Base-by-base conservation (phyloP, 108 stramenopile genomes). In the Cyclotella cryptica region DNA sequence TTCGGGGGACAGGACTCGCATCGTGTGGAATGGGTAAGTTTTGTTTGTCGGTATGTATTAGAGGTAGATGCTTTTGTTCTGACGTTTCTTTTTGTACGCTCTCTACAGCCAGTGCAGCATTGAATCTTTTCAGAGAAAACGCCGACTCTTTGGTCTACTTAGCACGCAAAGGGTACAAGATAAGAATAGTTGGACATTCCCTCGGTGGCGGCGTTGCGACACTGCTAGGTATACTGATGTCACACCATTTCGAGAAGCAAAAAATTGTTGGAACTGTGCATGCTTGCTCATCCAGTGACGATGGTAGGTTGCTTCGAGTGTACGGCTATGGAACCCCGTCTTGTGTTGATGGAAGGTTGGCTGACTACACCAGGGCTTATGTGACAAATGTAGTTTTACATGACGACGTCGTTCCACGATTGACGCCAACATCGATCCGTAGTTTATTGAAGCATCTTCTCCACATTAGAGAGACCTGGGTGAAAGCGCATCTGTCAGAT, bases 381-480 rank as follows among this genome's bases (percentile, higher is more conserved):
- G 93, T 91, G 28, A 93, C 91, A n/a, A 91, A 88, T 58, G 91
- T 90, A 18, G 87, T 98, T 18, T 79, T 96, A 18, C 97, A 97
- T 61, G 98, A 98, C 78, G 98, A 98, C 78, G 93, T 96, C 45
- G 88, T 98, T 40, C 96, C 97, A 1, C 92, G 97, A 1, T 79
- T 98, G 66, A 98, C 96, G 35, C 95, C 96, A 11, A 92, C 88
- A 40, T 91, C 89, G 52, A 94, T 96, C 35, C 88, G 97, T 27
- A 87, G 85, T 3, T 78, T 97, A 51, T 66, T 97, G 75, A 92
- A 93, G 67, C 94, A 97, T 66, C 83, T 98, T 12, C 79, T 97
- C 47, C 79, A 90, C 60, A 89, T 95, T 64, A 86, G 93, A 40
- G 90, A 95, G 66, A 93, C 92, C 45, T 93, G 96, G 94, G 94